These are phyloP conservation scores for Corynespora cassiicola DNA, from an alignment of 2,329 filamentous ascomycete genomes.

Conservation along the genomic window DNA sequence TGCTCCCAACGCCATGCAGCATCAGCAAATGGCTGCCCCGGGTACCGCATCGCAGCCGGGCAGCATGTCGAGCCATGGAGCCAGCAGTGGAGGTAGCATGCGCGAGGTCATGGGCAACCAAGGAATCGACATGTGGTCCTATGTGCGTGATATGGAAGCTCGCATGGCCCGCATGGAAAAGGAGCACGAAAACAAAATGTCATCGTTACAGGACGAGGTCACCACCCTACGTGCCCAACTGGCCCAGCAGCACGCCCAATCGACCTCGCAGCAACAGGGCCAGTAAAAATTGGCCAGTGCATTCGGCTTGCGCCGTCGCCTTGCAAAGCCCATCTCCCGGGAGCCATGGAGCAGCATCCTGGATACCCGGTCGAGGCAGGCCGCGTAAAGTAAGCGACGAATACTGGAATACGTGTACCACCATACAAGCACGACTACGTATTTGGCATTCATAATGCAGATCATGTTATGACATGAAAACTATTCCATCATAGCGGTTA, in stretches of 20 bases:
- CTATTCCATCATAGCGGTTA: conserved; percentile 7
- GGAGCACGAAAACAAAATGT: conserved; percentile 55
- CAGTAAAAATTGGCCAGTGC: background rate
- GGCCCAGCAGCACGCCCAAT: conserved; percentile 41
- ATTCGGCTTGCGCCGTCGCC: background rate
- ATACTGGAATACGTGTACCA: conserved; percentile 7
- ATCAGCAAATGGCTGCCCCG: conserved; percentile 43
- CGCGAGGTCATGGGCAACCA: conserved; percentile 70
- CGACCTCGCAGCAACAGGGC: background rate
- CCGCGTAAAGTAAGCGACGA: conserved; percentile 2
- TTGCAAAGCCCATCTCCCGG: background rate
- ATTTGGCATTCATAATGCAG: conserved; percentile 7
- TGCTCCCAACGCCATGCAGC: conserved; percentile 50
- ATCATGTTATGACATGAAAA: conserved; percentile 6
- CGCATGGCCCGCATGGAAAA: conserved; percentile 54
- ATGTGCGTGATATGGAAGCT: conserved; percentile 73
- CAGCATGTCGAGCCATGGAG: conserved; percentile 60
- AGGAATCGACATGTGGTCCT: conserved; percentile 68
- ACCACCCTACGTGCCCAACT: conserved; percentile 44
- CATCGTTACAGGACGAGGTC: conserved; percentile 53
- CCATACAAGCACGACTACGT: conserved; percentile 6
- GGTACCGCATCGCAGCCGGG: conserved; percentile 56
- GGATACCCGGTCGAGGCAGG: background rate
- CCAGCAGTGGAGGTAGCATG: conserved; percentile 65
- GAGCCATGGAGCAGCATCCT: background rate